phyloP scores from a whole-genome alignment of 257 asterid species.

The Ehretia macrophylla region DNA sequence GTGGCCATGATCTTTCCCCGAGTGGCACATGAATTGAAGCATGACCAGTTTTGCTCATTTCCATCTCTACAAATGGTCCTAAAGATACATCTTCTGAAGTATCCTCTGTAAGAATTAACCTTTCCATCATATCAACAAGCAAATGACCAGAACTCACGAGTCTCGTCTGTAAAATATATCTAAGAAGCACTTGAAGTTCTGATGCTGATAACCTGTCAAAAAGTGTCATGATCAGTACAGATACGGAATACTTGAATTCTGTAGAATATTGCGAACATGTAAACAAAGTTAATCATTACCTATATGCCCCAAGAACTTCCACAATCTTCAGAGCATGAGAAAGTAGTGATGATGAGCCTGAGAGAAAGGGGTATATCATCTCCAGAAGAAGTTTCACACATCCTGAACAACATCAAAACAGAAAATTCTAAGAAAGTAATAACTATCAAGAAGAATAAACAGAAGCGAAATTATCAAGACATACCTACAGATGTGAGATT shows the following conservation, averaged over 20 bases:
- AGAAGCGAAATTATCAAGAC: conserved; percentile 21
- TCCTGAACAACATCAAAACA: conserved; percentile 46
- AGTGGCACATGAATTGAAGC: conserved; percentile 97
- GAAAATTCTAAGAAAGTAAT: conserved; percentile 13
- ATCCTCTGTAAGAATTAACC: conserved; percentile 65
- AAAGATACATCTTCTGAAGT: conserved; percentile 77
- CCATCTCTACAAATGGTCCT: conserved; percentile 93
- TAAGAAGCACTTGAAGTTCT: conserved; percentile 81
- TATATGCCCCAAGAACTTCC: conserved; percentile 94
- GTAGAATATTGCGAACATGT: background rate
- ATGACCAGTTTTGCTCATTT: conserved; percentile 90
- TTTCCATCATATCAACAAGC: conserved; percentile 92
- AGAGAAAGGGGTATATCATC: conserved; percentile 81
- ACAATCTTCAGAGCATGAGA: conserved; percentile 80
- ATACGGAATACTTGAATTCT: background rate
- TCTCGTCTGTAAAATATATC: conserved; percentile 83
- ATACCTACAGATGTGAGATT: conserved; percentile 95
- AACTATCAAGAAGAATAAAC: conserved; percentile 8
- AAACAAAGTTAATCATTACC: conserved; percentile 33
- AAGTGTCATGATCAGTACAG: conserved; percentile 9
- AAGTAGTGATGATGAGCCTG: conserved; percentile 73
- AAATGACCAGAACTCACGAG: conserved; percentile 57
- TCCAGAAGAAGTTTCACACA: conserved; percentile 96
- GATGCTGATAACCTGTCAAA: conserved; percentile 73
- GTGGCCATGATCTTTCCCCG: conserved; percentile 99